Conservation (phyloP, 371 early-diverging fungal genomes). For the Mucor indicus region DNA sequence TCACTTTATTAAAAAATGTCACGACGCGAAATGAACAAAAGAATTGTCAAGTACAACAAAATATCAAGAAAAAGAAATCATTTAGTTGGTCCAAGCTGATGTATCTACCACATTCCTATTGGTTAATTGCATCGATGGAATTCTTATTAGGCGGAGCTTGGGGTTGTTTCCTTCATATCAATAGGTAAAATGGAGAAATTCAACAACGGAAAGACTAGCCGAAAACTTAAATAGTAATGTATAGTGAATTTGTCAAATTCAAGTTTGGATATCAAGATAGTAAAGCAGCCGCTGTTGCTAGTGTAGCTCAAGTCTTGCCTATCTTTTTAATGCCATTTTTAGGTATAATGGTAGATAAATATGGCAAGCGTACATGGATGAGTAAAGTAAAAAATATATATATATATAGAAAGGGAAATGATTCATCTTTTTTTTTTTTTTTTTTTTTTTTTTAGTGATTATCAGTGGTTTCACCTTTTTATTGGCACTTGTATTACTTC, state of each 20-base stretch:
- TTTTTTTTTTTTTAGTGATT: slow-evolving; percentile 29
- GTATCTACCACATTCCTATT: slow-evolving; percentile 61
- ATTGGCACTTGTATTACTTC: slow-evolving; percentile 48
- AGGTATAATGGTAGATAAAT: slow-evolving; percentile 59
- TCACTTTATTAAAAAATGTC: slow-evolving; percentile 39
- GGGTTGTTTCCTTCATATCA: slow-evolving; percentile 74
- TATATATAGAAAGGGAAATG: not conserved
- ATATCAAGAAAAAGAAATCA: slow-evolving; percentile 51
- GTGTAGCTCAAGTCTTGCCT: slow-evolving; percentile 65
- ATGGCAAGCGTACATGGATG: slow-evolving; percentile 59
- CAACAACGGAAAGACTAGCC: too few species aligned
- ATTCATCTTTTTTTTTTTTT: not conserved
- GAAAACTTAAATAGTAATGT: too few species aligned
- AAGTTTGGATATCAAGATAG: slow-evolving; percentile 52
- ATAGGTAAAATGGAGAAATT: slow-evolving; percentile 34
- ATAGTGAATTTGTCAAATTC: slow-evolving; percentile 64
- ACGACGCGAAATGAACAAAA: slow-evolving; percentile 4
- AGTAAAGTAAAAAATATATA: slow-evolving; percentile 23
- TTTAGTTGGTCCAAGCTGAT: slow-evolving; percentile 58
- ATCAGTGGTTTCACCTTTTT: slow-evolving; percentile 46
- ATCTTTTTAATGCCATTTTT: slow-evolving; percentile 66
- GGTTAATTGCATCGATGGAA: slow-evolving; percentile 62
- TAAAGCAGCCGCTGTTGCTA: slow-evolving; percentile 64
- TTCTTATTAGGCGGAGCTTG: slow-evolving; percentile 69
- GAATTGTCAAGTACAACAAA: slow-evolving; percentile 33